Evolutionary conservation across 192 early-diverging fungal genomes (phyloP).

Genomic region (Entophlyctis helioformis): DNA sequence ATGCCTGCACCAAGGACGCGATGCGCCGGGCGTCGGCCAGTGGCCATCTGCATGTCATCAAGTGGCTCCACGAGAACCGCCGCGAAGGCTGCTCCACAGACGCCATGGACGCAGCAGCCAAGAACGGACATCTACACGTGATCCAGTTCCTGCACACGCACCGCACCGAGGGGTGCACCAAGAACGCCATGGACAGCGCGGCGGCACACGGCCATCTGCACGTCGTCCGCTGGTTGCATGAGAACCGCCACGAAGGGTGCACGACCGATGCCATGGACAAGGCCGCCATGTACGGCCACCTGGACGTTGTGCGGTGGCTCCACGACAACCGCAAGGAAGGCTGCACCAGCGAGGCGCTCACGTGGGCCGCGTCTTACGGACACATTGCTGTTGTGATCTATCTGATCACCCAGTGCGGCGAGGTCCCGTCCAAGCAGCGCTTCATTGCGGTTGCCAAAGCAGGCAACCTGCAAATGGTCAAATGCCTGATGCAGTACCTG

Average conservation of each 20-base stretch:
- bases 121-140: constrained; percentile 10
- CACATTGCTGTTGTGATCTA: no score
- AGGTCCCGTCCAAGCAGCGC: no score
- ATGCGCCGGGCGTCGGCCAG: constrained; percentile 5
- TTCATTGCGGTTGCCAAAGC: no score
- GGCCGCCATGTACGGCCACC: no score
- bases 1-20: constrained; percentile 4
- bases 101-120: constrained; percentile 11
- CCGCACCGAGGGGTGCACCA: constrained; percentile 6
- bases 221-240: constrained; percentile 12
- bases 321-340: no score
- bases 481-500: no score
- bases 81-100: constrained; percentile 5
- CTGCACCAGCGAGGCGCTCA: no score
- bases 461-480: no score
- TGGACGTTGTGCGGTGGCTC: no score
- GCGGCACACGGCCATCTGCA: constrained; percentile 6
- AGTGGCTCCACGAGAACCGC: constrained; percentile 4
- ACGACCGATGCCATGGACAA: no score
- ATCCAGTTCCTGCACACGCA: constrained; percentile 7
- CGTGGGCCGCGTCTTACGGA: no score
- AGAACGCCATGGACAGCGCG: constrained; percentile 15
- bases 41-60: constrained; percentile 7
- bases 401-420: no score
- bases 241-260: constrained; percentile 15